Base-by-base conservation (phyloP, 805 yeast genomes). In the Sugiyamaella americana region DNA sequence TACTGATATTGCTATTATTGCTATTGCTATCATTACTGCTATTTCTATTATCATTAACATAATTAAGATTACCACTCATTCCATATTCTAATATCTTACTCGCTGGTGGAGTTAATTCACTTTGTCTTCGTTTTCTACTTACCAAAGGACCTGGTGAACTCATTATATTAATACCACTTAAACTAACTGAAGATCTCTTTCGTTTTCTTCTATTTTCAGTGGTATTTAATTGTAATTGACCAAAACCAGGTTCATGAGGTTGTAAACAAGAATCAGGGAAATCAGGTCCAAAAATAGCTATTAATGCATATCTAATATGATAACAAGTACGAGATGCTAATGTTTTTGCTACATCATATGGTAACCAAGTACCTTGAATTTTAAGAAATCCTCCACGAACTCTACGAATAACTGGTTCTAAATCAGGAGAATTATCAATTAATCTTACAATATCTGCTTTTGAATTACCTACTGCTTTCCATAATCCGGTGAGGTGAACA, bases 321-420 rank as follows among this genome's bases (percentile, higher is more conserved):
- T 76, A 87, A 66, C 95, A 85, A 57, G 87, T 84, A 43, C 83
- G 75, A 29, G 77, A 63, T 2, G 95, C 91, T 44, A 88, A 68
- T 26, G 75, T 66, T 50, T 72, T 73, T 20, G 94, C 87, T 43
- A 84, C 70, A 6, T 74, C 75, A 58, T 66, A 82, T 1, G 95
- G 91, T 35, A 87, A 66, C 96, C 96, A 89, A 5, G 96, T 87
- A 3, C 97, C 97, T 67, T 88, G 97, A 54, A 89, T 87, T 69
- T 87, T 87, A 53, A 88, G 73, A 58, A 79, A 87, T 2, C 96
- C 97, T 40, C 97, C 97, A 46, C 96, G 70, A 13, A 88, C 87
- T 43, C 96, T 75, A 56, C 78, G 78, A 46, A 83, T 73, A 37
- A 72, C 74, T 16, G 73, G 76, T 53, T 78, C 86, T 45, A 80